Evolutionary conservation across 192 early-diverging fungal species (phyloP), one percentile per base, ranked within the genome.

Genomic region (Linnemannia exigua): DNA sequence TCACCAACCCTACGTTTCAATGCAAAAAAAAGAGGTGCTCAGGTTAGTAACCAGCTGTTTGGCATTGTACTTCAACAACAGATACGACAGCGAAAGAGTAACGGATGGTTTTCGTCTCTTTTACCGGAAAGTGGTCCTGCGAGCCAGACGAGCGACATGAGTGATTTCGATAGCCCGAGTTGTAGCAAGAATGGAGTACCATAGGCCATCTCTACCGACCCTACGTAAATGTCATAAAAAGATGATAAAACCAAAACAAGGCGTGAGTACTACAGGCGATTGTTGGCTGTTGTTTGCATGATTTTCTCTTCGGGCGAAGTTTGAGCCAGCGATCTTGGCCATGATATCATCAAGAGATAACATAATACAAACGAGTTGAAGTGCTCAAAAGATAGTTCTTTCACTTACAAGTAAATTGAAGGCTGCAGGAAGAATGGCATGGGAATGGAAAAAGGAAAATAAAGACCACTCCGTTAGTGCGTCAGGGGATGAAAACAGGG

Each of bases 141-240:
- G 71, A 99, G 90, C 98, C 98, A 99, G 15, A 99, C 98, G 44
- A 99, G 88, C 50, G 97, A 96, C 75, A 95, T 94, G 47, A 95
- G 88, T 17, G 96, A 91, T 85, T 96, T 95, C 25, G 94, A 90
- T 63, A 99, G 81, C 0, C 95, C 96, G 25, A 99, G 91, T 1
- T 94, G 92, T 41, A 96, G 90, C 67, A 99, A 87, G 79, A 97
- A 97, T 22, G 96, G 96, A 25, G 98, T 96, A 12, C 91, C 91
- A 82, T 93, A 95, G 1, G 92, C 94, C 80, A 95, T 89, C 80
- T 96, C 94, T 11, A 96, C 92, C 12, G 92, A 91, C 95, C 95
- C 94, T 95, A 79, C 33, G 35, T 25, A 11, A 63, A 63, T 63
- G 28, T 58, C n/a, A 8, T 58, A 9, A 52, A 54, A 11, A n/a